Conservation (phyloP, 116 monocot species). For the Phalaenopsis hybrid region DNA sequence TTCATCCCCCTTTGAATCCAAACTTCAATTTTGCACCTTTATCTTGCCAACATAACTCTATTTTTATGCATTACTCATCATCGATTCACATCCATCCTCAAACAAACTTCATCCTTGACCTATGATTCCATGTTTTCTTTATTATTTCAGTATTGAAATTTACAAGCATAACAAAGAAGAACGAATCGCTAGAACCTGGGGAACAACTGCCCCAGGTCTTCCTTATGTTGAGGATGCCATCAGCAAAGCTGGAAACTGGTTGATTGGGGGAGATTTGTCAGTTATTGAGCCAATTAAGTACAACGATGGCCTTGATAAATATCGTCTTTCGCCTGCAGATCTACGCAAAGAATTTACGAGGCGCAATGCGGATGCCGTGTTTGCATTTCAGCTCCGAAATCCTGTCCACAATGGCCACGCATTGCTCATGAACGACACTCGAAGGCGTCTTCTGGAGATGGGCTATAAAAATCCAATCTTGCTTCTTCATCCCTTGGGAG, state of each 20-base stretch:
- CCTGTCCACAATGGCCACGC: conserved; percentile 96
- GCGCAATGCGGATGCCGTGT: conserved; percentile 87
- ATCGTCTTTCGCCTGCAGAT: conserved; percentile 72
- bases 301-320: conserved; percentile 81
- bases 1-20: background rate
- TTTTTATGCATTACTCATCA: background rate
- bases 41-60: background rate
- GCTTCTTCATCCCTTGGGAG: conserved; percentile 78
- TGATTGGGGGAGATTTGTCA: conserved; percentile 75
- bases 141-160: conserved; percentile 71
- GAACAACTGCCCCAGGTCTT: conserved; percentile 70
- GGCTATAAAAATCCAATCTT: conserved; percentile 78
- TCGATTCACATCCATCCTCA: background rate
- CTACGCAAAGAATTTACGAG: conserved; percentile 69
- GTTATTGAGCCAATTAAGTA: conserved; percentile 86
- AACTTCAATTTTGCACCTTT: background rate
- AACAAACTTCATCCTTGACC: background rate
- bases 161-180: conserved; percentile 92
- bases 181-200: conserved; percentile 92
- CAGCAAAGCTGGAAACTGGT: conserved; percentile 69
- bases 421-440: conserved; percentile 82
- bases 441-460: conserved; percentile 67
- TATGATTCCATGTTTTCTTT: background rate
- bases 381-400: conserved; percentile 89
- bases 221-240: conserved; percentile 84